Conservation (phyloP, 495 filamentous ascomycete species). For the Copromyces sp. region DNA sequence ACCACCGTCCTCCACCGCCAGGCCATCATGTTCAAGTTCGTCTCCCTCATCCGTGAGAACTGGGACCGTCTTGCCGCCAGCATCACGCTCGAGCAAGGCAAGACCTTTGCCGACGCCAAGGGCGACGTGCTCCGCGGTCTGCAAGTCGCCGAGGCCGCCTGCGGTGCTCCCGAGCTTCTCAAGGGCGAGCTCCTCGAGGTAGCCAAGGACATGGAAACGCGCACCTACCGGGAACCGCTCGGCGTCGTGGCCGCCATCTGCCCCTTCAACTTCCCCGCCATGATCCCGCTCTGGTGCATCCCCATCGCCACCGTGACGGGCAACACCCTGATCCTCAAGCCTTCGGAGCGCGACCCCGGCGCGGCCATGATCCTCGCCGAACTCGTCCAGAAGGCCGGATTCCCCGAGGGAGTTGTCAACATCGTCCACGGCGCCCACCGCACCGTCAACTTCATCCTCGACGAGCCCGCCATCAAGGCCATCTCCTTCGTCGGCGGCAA, state of each 20-base stretch:
- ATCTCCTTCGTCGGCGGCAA: conserved; percentile 96
- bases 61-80: conserved; percentile 93
- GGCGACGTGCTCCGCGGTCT: conserved; percentile 92
- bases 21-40: conserved; percentile 97
- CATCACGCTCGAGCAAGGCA: conserved; percentile 97
- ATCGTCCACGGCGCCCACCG: conserved; percentile 83
- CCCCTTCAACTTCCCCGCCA: conserved; percentile 98
- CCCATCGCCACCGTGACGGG: conserved; percentile 90
- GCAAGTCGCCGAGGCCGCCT: conserved; percentile 95
- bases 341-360: conserved; percentile 95
- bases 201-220: conserved; percentile 97
- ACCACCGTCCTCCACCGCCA: conserved; percentile 79
- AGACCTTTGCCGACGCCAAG: conserved; percentile 92
- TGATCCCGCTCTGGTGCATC: conserved; percentile 98
- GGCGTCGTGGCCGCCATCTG: conserved; percentile 96
- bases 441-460: conserved; percentile 95
- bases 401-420: conserved; percentile 90
- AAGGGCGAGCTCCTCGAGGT: conserved; percentile 94
- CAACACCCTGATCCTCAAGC: conserved; percentile 92
- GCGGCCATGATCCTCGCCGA: conserved; percentile 97
- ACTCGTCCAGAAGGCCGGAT: conserved; percentile 80
- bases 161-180: conserved; percentile 86
- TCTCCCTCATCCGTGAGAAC: conserved; percentile 78
- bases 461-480: conserved; percentile 95
- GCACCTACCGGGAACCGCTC: conserved; percentile 84